Base-by-base conservation (phyloP, 2,329 filamentous ascomycete genomes). In the Monilinia fructigena region DNA sequence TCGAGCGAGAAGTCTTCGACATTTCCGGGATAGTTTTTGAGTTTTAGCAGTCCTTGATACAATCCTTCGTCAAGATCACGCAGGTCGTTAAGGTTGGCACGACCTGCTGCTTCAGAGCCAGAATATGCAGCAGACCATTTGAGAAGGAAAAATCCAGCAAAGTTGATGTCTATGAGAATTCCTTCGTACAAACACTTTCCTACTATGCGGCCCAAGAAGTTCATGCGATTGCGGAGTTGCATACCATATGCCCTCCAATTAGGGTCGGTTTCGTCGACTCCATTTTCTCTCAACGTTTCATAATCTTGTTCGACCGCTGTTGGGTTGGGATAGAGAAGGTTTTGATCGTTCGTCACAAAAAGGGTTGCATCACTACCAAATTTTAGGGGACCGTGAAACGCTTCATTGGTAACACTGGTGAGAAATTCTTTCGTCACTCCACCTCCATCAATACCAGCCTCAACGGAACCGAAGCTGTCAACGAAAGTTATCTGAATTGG, bases 171-270 rank as follows among this genome's bases (percentile, higher is more conserved):
- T 56, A 98, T 89, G 3, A 99, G 83, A 55, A 99, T 98, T 0
- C 93, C 93, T 79, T 99, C 95, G 75, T 99, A 99, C 74, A 99
- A 82, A 78, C 95, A 99, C 77, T 99, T 99, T 14, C 95, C 95
- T 35, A 99, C 89, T 38, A 99, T 86, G 4, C 95, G 89, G 1
- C 95, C 95, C 0, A 98, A 82, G 71, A 99, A 99, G 75, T 98
- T 93, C 75, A 92, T 98, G 18, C 88, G 86, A 69, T 85, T 85
- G 6, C 95, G 80, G 20, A 95, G 78, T 38, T 87, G 83, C 4
- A 79, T 77, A 59, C 92, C 80, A 2, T 80, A 78, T 0, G 83
- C 81, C 63, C 82, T 83, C 80, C 85, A 91, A 31, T 85, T 82
- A 4, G 79, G 72, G 26, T 83, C 83, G 2, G 80, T 79, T 68